Conservation (phyloP, 805 yeast genomes). For the Nakazawaea laoshanensis region DNA sequence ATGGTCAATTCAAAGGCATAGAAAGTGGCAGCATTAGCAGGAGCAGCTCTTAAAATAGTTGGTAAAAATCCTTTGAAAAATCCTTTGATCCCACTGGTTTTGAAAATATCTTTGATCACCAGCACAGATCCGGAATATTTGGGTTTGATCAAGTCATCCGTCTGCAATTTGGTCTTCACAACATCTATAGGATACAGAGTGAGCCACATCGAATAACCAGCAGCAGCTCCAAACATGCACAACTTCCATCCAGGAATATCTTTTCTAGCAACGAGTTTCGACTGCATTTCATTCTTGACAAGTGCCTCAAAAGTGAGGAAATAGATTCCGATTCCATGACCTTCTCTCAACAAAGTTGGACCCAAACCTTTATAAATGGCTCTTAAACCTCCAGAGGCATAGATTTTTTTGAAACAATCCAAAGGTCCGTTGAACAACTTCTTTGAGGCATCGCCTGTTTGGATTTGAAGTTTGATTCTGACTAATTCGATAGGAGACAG, state of each 20-base stretch:
- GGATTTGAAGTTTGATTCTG: slow-evolving; percentile 90
- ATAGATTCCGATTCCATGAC: slow-evolving; percentile 82
- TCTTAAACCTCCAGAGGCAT: slow-evolving; percentile 39
- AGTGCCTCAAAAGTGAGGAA: slow-evolving; percentile 88
- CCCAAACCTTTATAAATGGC: slow-evolving; percentile 74
- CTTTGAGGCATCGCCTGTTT: slow-evolving; percentile 42
- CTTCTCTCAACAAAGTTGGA: slow-evolving; percentile 81
- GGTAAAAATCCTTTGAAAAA: slow-evolving; percentile 90
- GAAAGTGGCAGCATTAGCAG: slow-evolving; percentile 96
- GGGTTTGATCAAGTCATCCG: slow-evolving; percentile 49
- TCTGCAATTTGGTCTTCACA: slow-evolving; percentile 80
- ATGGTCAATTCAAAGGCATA: slow-evolving; percentile 87
- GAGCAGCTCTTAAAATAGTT: slow-evolving; percentile 92
- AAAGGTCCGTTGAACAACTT: slow-evolving; percentile 60
- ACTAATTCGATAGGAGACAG: slow-evolving; percentile 95
- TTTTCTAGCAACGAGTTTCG: slow-evolving; percentile 39
- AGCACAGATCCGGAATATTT: slow-evolving; percentile 48
- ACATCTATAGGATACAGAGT: slow-evolving; percentile 85
- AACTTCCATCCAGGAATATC: slow-evolving; percentile 84
- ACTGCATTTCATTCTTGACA: slow-evolving; percentile 55
- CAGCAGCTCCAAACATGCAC: slow-evolving; percentile 81
- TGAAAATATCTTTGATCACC: slow-evolving; percentile 47
- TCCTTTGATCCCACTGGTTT: slow-evolving; percentile 60
- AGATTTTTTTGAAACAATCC: slow-evolving; percentile 57
- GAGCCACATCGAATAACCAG: slow-evolving; percentile 89